Conservation (phyloP, 192 early-diverging fungal genomes). For the Coemansia aciculifera region DNA sequence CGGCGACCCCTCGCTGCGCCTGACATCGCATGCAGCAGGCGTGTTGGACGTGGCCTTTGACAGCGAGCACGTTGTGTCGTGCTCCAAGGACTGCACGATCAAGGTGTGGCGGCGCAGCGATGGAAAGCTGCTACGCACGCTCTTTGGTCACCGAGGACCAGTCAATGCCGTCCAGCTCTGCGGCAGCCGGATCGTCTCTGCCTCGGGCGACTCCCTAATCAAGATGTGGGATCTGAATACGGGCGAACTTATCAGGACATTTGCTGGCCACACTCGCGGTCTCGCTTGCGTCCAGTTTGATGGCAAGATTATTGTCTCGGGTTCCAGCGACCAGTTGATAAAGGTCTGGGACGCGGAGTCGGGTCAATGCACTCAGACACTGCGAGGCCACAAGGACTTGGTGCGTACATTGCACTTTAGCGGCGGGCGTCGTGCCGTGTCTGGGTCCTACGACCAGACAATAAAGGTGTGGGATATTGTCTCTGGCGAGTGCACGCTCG, state of each 20-base stretch:
- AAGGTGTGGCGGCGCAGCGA: conserved; percentile 79
- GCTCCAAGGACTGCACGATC: conserved; percentile 92
- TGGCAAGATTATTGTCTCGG: conserved; percentile 72
- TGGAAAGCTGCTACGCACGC: conserved; percentile 61
- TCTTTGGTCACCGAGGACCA: conserved; percentile 86
- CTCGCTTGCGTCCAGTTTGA: conserved; percentile 86
- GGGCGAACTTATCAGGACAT: conserved; percentile 71
- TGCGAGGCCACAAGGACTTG: conserved; percentile 69
- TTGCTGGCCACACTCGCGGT: conserved; percentile 77
- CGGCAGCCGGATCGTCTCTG: conserved; percentile 71
- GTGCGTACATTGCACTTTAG: conserved; percentile 84
- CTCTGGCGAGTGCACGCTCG: conserved; percentile 72
- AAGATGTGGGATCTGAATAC: conserved; percentile 78
- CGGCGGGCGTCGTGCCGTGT: conserved; percentile 78
- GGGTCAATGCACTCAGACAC: conserved; percentile 62
- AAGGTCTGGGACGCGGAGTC: conserved; percentile 77
- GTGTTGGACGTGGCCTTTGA: conserved; percentile 90
- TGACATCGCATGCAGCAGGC: conserved; percentile 76
- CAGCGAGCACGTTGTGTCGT: conserved; percentile 69
- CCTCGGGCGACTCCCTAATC: conserved; percentile 79
- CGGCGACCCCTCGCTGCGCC: conserved; percentile 41
- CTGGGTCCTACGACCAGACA: conserved; percentile 90
- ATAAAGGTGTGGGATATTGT: conserved; percentile 93
- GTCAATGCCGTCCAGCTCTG: conserved; percentile 90
- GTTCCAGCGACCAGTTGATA: conserved; percentile 80